Evolutionary conservation across 148 eudicot genomes (phyloP).

Genomic region (Drosera capensis): DNA sequence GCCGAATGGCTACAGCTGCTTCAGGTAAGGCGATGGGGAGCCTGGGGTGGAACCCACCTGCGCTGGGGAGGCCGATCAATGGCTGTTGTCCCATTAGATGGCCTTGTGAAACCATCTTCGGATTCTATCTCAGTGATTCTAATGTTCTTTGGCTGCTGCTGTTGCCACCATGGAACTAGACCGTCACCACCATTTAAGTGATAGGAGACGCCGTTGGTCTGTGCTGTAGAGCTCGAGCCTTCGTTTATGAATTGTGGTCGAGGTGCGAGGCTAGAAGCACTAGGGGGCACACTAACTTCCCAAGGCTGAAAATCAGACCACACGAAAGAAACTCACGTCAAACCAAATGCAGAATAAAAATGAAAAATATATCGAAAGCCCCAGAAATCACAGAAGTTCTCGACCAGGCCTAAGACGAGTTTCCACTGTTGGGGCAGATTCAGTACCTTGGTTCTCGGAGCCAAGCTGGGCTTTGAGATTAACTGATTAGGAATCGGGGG

Average conservation of each 20-base stretch:
- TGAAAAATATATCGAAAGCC: neutral
- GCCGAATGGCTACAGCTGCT: slow-evolving; percentile 63
- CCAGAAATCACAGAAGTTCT: neutral
- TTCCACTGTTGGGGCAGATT: neutral
- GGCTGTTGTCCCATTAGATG: slow-evolving; percentile 3
- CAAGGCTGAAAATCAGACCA: slow-evolving; percentile 54
- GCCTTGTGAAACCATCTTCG: slow-evolving; percentile 10
- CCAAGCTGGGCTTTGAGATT: slow-evolving; percentile 52
- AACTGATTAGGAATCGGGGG: slow-evolving; percentile 96
- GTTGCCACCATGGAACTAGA: slow-evolving; percentile 49
- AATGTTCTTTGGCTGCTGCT: slow-evolving; percentile 24
- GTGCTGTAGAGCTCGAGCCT: slow-evolving; percentile 14
- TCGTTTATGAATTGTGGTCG: slow-evolving; percentile 17
- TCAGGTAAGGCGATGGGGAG: slow-evolving; percentile 37
- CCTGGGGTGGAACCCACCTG: slow-evolving; percentile 55
- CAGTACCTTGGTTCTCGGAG: slow-evolving; percentile 69
- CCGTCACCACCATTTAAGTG: slow-evolving; percentile 35
- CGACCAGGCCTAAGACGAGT: neutral
- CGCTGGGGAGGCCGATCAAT: slow-evolving; percentile 26
- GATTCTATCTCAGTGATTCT: slow-evolving; percentile 42
- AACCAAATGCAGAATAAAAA: neutral
- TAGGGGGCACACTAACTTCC: slow-evolving; percentile 38
- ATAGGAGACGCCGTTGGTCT: slow-evolving; percentile 22
- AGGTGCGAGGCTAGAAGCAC: slow-evolving; percentile 15
- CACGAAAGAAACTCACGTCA: neutral